Evolutionary conservation across 1,284 basidiomycete species (phyloP).

Genomic region (Leucoagaricus sp.): DNA sequence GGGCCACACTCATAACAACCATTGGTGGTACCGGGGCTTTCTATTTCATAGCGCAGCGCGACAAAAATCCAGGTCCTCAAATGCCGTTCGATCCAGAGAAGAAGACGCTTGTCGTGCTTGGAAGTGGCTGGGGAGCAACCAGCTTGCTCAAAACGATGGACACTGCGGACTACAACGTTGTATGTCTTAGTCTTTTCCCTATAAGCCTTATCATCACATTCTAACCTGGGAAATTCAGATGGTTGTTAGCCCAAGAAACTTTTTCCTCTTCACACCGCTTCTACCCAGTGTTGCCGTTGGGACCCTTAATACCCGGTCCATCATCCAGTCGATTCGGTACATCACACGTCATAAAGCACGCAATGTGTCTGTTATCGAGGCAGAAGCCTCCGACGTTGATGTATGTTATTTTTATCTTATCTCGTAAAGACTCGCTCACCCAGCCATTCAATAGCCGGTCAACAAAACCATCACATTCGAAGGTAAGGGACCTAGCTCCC

Average conservation of each 20-base stretch:
- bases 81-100: conserved; percentile 86
- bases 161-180: conserved; percentile 94
- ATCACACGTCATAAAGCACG: conserved; percentile 92
- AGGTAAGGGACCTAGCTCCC: conserved; percentile 44
- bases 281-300: conserved; percentile 94
- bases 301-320: conserved; percentile 80
- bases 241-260: conserved; percentile 93
- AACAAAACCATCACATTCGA: conserved; percentile 93
- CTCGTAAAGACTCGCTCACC: conserved; percentile 5
- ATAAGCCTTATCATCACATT: conserved; percentile 10
- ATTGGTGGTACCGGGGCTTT: conserved; percentile 63
- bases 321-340: conserved; percentile 94
- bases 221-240: conserved; percentile 45
- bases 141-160: conserved; percentile 89
- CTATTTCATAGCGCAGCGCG: conserved; percentile 78
- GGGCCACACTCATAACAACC: conserved; percentile 69
- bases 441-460: conserved; percentile 49
- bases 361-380: conserved; percentile 89
- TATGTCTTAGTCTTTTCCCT: conserved; percentile 40
- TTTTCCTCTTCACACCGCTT: conserved; percentile 96
- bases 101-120: conserved; percentile 92
- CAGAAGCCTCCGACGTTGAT: conserved; percentile 89
- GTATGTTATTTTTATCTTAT: conserved; percentile 35
- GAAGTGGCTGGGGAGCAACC: conserved; percentile 96
- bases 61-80: conserved; percentile 82